Conservation (phyloP, 352 stramenopile genomes). For the Elongisporangium prolatum region DNA sequence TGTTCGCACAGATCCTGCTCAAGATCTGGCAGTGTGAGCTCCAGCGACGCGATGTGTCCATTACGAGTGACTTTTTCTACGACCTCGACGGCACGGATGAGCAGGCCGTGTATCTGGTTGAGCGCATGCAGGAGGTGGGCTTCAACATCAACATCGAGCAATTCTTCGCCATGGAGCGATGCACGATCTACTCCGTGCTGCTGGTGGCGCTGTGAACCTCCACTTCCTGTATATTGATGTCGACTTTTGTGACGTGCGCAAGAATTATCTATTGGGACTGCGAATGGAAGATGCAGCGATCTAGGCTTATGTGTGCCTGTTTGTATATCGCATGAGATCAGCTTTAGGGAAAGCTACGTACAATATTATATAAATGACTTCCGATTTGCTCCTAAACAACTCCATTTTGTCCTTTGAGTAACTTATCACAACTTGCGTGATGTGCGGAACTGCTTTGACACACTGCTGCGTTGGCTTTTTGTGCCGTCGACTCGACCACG, state of each 20-base stretch:
- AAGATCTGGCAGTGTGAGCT: constrained; percentile 62
- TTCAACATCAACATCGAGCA: constrained; percentile 58
- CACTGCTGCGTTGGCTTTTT: constrained; percentile 19
- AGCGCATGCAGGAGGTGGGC: constrained; percentile 56
- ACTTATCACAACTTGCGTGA: neutral
- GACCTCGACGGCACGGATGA: constrained; percentile 55
- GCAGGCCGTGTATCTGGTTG: constrained; percentile 48
- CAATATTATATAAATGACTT: neutral
- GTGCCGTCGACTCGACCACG: constrained; percentile 36
- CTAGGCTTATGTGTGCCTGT: neutral
- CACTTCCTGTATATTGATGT: constrained; percentile 6
- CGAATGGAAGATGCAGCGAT: neutral
- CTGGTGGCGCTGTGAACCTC: constrained; percentile 42
- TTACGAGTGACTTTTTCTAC: constrained; percentile 66
- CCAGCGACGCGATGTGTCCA: constrained; percentile 45
- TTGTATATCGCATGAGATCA: neutral
- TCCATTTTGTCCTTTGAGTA: neutral
- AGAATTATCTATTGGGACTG: neutral
- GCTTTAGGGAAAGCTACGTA: neutral
- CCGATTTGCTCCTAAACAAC: neutral
- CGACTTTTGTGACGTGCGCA: neutral
- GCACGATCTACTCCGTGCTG: constrained; percentile 72
- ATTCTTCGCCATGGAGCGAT: constrained; percentile 57
- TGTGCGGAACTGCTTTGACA: constrained; percentile 46
- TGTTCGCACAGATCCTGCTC: constrained; percentile 62